Percentiles rank a stretch among this genome's conserved stretches.
These are phyloP conservation scores for Phycomyces blakesleeanus DNA, from an alignment of 192 early-diverging fungal genomes.

Conservation along the genomic window DNA sequence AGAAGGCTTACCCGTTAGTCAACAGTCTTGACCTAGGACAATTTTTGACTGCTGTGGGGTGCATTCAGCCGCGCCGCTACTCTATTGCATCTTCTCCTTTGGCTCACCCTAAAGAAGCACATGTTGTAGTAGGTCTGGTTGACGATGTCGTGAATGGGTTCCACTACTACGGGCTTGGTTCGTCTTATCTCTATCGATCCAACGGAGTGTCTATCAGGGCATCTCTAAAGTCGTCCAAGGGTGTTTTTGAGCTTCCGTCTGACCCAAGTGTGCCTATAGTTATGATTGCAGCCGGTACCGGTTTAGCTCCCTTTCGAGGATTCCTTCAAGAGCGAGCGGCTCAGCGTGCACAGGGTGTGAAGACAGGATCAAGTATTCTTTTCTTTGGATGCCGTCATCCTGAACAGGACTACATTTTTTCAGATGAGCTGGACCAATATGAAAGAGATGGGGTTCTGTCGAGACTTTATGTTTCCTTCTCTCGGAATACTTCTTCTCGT, in stretches of 20 bases:
- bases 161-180: constrained; percentile 35
- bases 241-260: constrained; percentile 59
- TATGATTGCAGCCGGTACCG: constrained; percentile 92
- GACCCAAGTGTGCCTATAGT: constrained; percentile 62
- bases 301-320: constrained; percentile 86
- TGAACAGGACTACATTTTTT: constrained; percentile 69
- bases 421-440: constrained; percentile 52
- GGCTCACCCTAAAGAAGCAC: constrained; percentile 16
- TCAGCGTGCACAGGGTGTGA: constrained; percentile 3
- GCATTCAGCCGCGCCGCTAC: constrained; percentile 81
- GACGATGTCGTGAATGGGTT: constrained; percentile 24
- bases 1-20: constrained; percentile 36
- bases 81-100: constrained; percentile 75
- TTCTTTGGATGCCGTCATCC: constrained; percentile 84
- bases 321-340: constrained; percentile 57
- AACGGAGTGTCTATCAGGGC: constrained; percentile 10
- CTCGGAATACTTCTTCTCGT: constrained; percentile 50
- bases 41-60: constrained; percentile 34
- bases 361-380: constrained; percentile 34
- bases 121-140: constrained; percentile 31
- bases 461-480: constrained; percentile 58
- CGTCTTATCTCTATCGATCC: constrained; percentile 21
- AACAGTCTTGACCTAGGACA: constrained; percentile 37
- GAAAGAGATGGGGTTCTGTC: constrained; percentile 49
- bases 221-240: constrained; percentile 29